A percentile compares a stretch with the other conserved stretches of the same genome.
Conservation (phyloP, 768 basidiomycete species). For the Lepiota venenata region DNA sequence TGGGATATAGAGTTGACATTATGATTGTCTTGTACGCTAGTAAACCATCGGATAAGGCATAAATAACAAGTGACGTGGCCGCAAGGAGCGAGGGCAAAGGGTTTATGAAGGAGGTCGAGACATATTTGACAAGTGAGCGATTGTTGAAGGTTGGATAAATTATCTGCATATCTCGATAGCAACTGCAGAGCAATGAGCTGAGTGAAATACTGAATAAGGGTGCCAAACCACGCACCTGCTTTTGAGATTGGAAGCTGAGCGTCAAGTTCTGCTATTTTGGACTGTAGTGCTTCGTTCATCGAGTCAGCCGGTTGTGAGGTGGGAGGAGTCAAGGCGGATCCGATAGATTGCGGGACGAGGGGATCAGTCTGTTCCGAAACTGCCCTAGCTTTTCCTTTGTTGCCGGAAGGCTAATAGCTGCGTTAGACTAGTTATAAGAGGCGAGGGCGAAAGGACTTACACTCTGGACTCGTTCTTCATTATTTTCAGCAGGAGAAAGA, state of each 20-base stretch:
- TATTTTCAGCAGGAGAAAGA: background rate
- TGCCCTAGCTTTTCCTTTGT: conserved; percentile 40
- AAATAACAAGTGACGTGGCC: conserved; percentile 70
- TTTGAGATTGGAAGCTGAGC: conserved; percentile 7
- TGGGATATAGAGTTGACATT: conserved; percentile 21
- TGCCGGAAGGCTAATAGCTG: conserved; percentile 20
- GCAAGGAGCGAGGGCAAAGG: conserved; percentile 73
- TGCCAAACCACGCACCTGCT: conserved; percentile 6
- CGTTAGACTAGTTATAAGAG: background rate
- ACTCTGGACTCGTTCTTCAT: conserved; percentile 13
- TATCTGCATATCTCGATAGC: conserved; percentile 48
- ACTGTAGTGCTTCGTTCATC: conserved; percentile 9
- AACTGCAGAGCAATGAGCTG: conserved; percentile 28
- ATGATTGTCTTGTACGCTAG: conserved; percentile 32
- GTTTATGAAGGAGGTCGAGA: conserved; percentile 67
- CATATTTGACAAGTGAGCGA: conserved; percentile 78
- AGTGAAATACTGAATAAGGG: background rate
- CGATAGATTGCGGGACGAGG: conserved; percentile 4
- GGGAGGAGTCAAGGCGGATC: conserved; percentile 1
- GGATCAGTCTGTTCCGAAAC: conserved; percentile 19
- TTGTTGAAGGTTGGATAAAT: conserved; percentile 54
- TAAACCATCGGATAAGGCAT: conserved; percentile 80
- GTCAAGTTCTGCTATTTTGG: conserved; percentile 9
- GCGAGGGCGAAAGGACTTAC: conserved; percentile 14
- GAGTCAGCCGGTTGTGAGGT: conserved; percentile 15